A percentile compares a stretch with the other conserved stretches of the same genome.
Conservation (phyloP, 306 rosid species). For the Cicer bijugum region DNA sequence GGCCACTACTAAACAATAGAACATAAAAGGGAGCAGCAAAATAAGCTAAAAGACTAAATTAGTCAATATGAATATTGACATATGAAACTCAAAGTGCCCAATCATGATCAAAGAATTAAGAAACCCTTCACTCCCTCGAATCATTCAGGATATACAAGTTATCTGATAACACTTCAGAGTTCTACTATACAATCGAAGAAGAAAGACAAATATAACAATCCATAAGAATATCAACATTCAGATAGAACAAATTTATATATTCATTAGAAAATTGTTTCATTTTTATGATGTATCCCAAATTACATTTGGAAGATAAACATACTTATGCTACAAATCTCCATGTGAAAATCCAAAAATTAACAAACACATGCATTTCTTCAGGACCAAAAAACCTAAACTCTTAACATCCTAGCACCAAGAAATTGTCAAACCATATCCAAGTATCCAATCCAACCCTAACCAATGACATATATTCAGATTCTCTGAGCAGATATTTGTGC, state of each 20-base stretch:
- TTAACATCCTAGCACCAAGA: constrained; percentile 48
- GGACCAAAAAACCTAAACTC: constrained; percentile 51
- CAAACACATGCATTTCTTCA: constrained; percentile 37
- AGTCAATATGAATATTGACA: constrained; percentile 1
- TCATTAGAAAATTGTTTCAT: constrained; percentile 26
- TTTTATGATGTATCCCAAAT: constrained; percentile 42
- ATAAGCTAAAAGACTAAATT: constrained; percentile 16
- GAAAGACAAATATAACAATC: neutral
- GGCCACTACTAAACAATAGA: constrained; percentile 22
- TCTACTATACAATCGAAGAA: neutral
- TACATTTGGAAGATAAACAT: constrained; percentile 40
- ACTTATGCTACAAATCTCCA: constrained; percentile 34
- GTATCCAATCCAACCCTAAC: constrained; percentile 24
- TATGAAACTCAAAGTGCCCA: constrained; percentile 2
- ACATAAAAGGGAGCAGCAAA: constrained; percentile 9
- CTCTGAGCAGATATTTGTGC: constrained; percentile 45
- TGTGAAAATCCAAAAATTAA: constrained; percentile 39
- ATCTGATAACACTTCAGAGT: constrained; percentile 30
- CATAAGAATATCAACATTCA: constrained; percentile 1
- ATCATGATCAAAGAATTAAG: constrained; percentile 8
- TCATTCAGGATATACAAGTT: constrained; percentile 22
- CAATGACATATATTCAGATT: constrained; percentile 27
- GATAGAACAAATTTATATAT: constrained; percentile 19
- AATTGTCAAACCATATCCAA: constrained; percentile 36
- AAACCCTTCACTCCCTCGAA: neutral